These are phyloP conservation scores for Xylariomycetidae sp. DNA, from an alignment of 2,329 filamentous ascomycete genomes.

Conservation along the genomic window DNA sequence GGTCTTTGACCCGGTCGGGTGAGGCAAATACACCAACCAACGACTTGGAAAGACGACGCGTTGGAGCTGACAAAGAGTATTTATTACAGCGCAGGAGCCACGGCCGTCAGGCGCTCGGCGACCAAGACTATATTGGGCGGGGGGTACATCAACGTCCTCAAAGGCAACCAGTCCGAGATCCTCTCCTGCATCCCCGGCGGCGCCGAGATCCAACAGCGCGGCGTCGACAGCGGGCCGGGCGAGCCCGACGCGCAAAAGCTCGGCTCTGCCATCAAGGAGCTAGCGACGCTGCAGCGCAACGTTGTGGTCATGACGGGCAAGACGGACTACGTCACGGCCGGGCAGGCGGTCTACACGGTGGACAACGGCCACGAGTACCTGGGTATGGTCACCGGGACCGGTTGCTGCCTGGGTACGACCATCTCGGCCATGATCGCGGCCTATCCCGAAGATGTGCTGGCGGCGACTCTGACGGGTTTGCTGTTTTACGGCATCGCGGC, in stretches of 20 bases:
- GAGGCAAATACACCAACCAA: constrained; percentile 23
- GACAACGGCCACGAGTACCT: constrained; percentile 73
- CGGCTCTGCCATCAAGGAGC: constrained; percentile 55
- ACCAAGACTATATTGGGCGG: constrained; percentile 65
- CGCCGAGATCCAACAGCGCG: constrained; percentile 58
- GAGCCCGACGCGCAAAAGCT: constrained; percentile 45
- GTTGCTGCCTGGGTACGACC: constrained; percentile 80
- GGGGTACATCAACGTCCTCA: constrained; percentile 83
- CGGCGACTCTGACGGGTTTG: constrained; percentile 67
- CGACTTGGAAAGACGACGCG: too few relatives aligned
- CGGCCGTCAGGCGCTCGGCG: constrained; percentile 64
- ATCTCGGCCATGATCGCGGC: constrained; percentile 72
- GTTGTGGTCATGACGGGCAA: constrained; percentile 79
- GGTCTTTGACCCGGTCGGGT: constrained; percentile 85
- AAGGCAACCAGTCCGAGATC: constrained; percentile 92
- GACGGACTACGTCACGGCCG: constrained; percentile 75
- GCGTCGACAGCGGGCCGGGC: constrained; percentile 73
- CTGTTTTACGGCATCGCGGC: constrained; percentile 74
- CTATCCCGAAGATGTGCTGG: constrained; percentile 58
- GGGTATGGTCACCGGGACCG: constrained; percentile 70
- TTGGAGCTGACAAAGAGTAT: constrained; percentile 7
- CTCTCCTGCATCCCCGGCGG: constrained; percentile 56
- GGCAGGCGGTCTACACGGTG: constrained; percentile 60
- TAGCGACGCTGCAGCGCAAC: constrained; percentile 65
- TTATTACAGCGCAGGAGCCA: constrained; percentile 65